Conservation (phyloP, 805 yeast species). For the Dipodascus albidus region DNA sequence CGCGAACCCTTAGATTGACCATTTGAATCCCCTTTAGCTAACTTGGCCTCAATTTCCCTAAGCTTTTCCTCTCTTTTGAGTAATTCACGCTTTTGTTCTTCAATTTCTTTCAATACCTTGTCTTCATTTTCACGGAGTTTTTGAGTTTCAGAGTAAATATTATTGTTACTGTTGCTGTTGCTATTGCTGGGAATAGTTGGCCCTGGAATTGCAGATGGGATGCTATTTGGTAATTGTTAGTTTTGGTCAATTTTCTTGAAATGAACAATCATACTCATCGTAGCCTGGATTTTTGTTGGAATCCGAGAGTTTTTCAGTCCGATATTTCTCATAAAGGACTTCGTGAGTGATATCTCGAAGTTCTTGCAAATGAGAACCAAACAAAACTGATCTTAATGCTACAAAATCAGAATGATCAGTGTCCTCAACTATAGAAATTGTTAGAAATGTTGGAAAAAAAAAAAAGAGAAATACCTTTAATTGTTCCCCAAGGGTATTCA, state of each 20-base stretch:
- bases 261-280: conserved; percentile 7
- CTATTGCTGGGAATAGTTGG: neutral
- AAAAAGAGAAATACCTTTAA: conserved; percentile 20
- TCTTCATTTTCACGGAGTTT: conserved; percentile 20
- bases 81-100: conserved; percentile 20
- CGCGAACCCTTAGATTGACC: neutral
- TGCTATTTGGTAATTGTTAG: conserved; percentile 4
- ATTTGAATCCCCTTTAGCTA: neutral
- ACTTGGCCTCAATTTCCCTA: conserved; percentile 17
- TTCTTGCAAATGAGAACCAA: conserved; percentile 56
- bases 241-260: conserved; percentile 16
- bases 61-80: conserved; percentile 19
- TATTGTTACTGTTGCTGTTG: neutral
- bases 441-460: neutral
- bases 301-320: conserved; percentile 59
- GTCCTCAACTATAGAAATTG: conserved; percentile 23
- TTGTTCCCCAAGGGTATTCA: conserved; percentile 58
- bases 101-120: conserved; percentile 19
- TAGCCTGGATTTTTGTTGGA: neutral
- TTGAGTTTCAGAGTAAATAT: conserved; percentile 14
- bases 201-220: neutral
- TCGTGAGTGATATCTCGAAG: conserved; percentile 68
- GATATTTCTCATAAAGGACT: conserved; percentile 34
- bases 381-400: conserved; percentile 51
- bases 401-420: conserved; percentile 27